Percentiles rank a stretch among this genome's conserved stretches.
Conservation (phyloP, 2,329 filamentous ascomycete species). For the Blumeria hordei region DNA sequence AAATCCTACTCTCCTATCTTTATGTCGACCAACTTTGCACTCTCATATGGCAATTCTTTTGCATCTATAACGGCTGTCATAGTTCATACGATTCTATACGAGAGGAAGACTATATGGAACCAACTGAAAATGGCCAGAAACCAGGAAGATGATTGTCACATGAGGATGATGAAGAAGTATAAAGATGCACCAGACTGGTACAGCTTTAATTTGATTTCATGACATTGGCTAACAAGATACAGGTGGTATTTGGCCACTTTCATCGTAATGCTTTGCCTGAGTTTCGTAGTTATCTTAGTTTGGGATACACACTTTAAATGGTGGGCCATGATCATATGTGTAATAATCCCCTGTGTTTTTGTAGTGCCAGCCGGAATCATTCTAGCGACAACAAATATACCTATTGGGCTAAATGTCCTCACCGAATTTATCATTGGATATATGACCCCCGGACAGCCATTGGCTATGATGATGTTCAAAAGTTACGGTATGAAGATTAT, state of each 20-base stretch:
- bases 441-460: slow-evolving; percentile 29
- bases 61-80: slow-evolving; percentile 45
- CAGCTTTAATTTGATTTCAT: slow-evolving; percentile 18
- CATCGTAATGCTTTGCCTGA: slow-evolving; percentile 22
- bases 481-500: slow-evolving; percentile 25
- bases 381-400: slow-evolving; percentile 24
- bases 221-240: background rate
- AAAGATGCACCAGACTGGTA: slow-evolving; percentile 31
- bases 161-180: slow-evolving; percentile 31
- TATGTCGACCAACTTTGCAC: slow-evolving; percentile 45
- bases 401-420: slow-evolving; percentile 24
- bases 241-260: background rate
- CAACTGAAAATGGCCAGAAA: slow-evolving; percentile 4
- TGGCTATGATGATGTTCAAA: slow-evolving; percentile 63
- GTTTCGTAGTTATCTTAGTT: slow-evolving; percentile 6
- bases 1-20: slow-evolving; percentile 44
- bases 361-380: slow-evolving; percentile 18
- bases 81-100: slow-evolving; percentile 41
- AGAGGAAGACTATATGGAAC: slow-evolving; percentile 39
- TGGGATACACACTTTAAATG: slow-evolving; percentile 12
- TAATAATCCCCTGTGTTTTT: slow-evolving; percentile 14
- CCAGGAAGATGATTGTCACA: slow-evolving; percentile 26
- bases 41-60: slow-evolving; percentile 48
- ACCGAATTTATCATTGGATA: slow-evolving; percentile 26
- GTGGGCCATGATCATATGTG: slow-evolving; percentile 15